Conservation (phyloP, 305 asterid species). For the Fraxinus xanthoxyloides region DNA sequence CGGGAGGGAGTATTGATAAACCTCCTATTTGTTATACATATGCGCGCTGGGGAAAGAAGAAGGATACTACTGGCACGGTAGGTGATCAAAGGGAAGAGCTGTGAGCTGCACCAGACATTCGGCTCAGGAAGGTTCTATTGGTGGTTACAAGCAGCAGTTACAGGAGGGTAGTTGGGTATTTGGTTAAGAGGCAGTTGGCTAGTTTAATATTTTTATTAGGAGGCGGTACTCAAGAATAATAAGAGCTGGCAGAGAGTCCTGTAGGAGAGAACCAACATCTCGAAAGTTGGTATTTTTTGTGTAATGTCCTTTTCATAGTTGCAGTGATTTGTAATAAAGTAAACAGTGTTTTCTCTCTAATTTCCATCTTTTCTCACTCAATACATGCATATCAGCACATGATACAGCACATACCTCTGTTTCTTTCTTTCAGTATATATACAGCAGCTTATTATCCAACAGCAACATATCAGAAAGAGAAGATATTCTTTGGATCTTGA, state of each 20-base stretch:
- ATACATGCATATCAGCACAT: not conserved
- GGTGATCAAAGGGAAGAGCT: not conserved
- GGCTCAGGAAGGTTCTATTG: not conserved
- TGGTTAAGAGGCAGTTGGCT: not conserved
- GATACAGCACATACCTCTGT: not conserved
- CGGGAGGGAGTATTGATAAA: not conserved
- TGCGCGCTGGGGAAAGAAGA: not conserved
- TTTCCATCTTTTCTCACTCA: not conserved
- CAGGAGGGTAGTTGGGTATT: not conserved
- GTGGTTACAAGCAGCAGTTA: not conserved
- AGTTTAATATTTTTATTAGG: not conserved
- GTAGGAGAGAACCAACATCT: not conserved
- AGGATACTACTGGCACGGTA: not conserved
- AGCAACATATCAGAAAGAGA: not conserved
- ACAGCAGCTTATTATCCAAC: not conserved
- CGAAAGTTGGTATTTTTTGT: not conserved
- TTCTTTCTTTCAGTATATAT: not conserved
- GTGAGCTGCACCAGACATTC: not conserved
- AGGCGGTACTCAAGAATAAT: not conserved
- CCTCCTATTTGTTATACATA: not conserved
- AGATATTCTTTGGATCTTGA: not conserved
- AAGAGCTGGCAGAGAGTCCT: not conserved
- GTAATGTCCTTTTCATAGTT: not conserved
- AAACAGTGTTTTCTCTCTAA: not conserved
- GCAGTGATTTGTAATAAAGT: not conserved